phyloP scores from a whole-genome alignment of 1,139 yeast genomes.

The Scheffersomyces segobiensis region DNA sequence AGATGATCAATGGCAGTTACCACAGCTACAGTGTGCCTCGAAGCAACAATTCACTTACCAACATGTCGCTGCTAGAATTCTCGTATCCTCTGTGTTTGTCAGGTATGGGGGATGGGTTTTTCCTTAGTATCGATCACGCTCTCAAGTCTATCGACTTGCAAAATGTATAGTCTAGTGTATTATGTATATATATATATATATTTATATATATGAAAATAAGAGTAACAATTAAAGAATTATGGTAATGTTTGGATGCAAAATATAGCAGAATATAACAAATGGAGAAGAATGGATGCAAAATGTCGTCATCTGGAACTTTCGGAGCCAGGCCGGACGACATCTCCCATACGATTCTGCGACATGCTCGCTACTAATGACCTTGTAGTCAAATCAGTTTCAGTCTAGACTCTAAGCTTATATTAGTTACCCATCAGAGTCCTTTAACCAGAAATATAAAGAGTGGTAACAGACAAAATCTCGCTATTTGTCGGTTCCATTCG shows the following conservation, averaged over 20 bases:
- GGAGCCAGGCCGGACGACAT: neutral
- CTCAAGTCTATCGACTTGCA: conserved; percentile 15
- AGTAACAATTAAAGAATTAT: too few relatives aligned
- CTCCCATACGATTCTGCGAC: neutral
- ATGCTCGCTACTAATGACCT: neutral
- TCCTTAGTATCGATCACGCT: conserved; percentile 34
- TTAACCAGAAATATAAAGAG: neutral
- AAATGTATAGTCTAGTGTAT: neutral
- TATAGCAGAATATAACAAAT: neutral
- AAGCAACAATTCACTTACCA: neutral
- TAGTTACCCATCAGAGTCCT: neutral
- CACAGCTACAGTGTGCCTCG: neutral
- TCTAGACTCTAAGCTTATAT: neutral
- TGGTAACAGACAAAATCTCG: neutral
- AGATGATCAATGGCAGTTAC: conserved; percentile 21
- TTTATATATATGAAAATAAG: too few relatives aligned
- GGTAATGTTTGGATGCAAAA: neutral
- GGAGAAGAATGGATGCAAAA: neutral
- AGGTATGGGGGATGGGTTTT: conserved; percentile 33
- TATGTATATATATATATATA: too few relatives aligned
- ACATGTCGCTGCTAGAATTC: neutral
- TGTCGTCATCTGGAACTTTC: neutral
- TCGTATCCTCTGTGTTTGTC: conserved; percentile 13
- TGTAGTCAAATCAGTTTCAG: neutral
- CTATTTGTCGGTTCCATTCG: neutral